Conservation (phyloP, 768 basidiomycete species). For the Neoboletus subvelutipes region DNA sequence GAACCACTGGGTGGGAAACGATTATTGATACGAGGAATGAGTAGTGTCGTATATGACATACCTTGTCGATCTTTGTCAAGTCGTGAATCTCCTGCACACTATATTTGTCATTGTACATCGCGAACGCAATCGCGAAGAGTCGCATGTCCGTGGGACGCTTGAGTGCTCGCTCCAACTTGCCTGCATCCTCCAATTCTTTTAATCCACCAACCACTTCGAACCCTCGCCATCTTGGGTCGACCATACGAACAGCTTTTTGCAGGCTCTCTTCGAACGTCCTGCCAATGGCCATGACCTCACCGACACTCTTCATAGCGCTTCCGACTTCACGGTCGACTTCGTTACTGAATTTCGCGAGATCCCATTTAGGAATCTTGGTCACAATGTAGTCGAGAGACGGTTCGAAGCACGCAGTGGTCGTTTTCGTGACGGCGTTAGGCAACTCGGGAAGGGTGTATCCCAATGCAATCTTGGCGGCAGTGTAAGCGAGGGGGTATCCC, state of each 20-base stretch:
- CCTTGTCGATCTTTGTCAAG: constrained; percentile 98
- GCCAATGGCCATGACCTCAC: constrained; percentile 99
- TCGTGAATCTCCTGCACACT: constrained; percentile 88
- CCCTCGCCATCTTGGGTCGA: constrained; percentile 94
- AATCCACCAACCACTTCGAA: constrained; percentile 94
- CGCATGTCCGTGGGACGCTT: constrained; percentile 91
- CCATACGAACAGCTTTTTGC: constrained; percentile 97
- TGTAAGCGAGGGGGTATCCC: constrained; percentile 98
- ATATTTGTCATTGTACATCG: constrained; percentile 93
- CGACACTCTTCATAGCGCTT: constrained; percentile 98
- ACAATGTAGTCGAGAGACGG: constrained; percentile 99
- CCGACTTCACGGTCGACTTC: constrained; percentile 95
- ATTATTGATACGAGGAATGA: not conserved
- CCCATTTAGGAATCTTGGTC: constrained; percentile 99
- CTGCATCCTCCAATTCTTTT: constrained; percentile 71
- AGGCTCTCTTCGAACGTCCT: constrained; percentile 98
- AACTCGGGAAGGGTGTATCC: constrained; percentile 97
- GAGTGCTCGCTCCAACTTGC: constrained; percentile 72
- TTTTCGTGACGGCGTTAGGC: constrained; percentile 98
- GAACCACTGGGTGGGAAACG: constrained; percentile 74
- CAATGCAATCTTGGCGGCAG: constrained; percentile 97
- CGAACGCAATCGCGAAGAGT: constrained; percentile 95
- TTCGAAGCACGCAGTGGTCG: constrained; percentile 98
- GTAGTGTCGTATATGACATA: constrained; percentile 18
- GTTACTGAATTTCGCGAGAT: constrained; percentile 93